phyloP scores from a whole-genome alignment of 768 basidiomycete species.

The Tubosaeta sp. region DNA sequence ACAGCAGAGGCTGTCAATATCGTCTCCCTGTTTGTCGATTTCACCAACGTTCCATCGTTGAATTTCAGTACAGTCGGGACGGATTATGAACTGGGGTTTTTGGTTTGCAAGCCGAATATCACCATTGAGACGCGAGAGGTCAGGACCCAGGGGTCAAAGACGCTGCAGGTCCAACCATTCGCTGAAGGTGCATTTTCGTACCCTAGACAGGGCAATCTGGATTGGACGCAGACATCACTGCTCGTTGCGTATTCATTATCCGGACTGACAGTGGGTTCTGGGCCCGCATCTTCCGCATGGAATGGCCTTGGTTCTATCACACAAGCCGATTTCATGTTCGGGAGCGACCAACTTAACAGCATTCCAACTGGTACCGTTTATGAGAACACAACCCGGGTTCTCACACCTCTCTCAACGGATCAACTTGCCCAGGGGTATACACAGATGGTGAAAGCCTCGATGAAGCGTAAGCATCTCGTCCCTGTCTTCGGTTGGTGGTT shows the following conservation, averaged over 20 bases:
- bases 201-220: constrained; percentile 11
- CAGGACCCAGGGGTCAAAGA: constrained; percentile 11
- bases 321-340: constrained; percentile 9
- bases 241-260: constrained; percentile 8
- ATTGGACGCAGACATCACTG: constrained; percentile 16
- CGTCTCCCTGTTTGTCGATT: constrained; percentile 7
- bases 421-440: constrained; percentile 8
- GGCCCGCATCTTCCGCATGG: constrained; percentile 4
- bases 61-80: constrained; percentile 7
- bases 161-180: constrained; percentile 9
- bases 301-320: constrained; percentile 10
- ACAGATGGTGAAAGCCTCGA: constrained; percentile 10
- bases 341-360: neutral
- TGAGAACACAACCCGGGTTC: constrained; percentile 3
- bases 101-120: constrained; percentile 22
- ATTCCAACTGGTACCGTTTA: neutral
- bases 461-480: constrained; percentile 12
- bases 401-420: constrained; percentile 5
- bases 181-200: neutral
- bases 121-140: constrained; percentile 21
- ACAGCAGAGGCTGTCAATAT: constrained; percentile 8
- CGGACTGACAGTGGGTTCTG: constrained; percentile 4
- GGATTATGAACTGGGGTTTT: constrained; percentile 18
- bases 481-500: neutral
- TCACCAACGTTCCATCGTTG: constrained; percentile 12